A percentile compares a stretch with the other conserved stretches of the same genome.
These are phyloP conservation scores for Fallopia convolvulus DNA, from an alignment of 148 eudicot genomes.

Conservation along the genomic window DNA sequence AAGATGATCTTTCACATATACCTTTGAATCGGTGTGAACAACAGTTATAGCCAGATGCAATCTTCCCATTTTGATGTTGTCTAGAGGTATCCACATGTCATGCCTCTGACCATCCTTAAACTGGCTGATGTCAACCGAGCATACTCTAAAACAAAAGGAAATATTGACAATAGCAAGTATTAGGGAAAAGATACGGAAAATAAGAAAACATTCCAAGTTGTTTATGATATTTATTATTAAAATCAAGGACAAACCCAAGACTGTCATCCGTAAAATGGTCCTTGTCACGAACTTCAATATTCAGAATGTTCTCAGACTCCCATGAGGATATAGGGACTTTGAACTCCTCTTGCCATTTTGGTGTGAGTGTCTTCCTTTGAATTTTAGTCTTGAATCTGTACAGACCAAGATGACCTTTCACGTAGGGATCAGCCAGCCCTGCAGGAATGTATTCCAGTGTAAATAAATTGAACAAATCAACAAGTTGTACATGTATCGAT, in stretches of 20 bases:
- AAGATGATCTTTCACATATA: not conserved
- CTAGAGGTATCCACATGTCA: slow-evolving; percentile 81
- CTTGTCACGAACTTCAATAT: slow-evolving; percentile 76
- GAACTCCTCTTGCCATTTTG: slow-evolving; percentile 92
- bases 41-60: slow-evolving; percentile 80
- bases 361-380: slow-evolving; percentile 71
- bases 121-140: slow-evolving; percentile 53
- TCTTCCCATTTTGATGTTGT: slow-evolving; percentile 67
- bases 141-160: slow-evolving; percentile 27
- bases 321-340: slow-evolving; percentile 72
- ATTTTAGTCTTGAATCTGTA: slow-evolving; percentile 68
- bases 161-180: not conserved
- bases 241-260: slow-evolving; percentile 25
- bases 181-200: not conserved
- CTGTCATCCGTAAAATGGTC: slow-evolving; percentile 67
- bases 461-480: not conserved
- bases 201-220: not conserved
- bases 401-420: slow-evolving; percentile 71
- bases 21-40: slow-evolving; percentile 48
- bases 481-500: not conserved
- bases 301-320: slow-evolving; percentile 56
- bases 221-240: not conserved
- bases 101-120: slow-evolving; percentile 77
- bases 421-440: slow-evolving; percentile 77
- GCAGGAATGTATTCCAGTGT: not conserved